These are phyloP conservation scores for Vigna reflexopilosa DNA, from an alignment of 306 rosid genomes.

Conservation along the genomic window DNA sequence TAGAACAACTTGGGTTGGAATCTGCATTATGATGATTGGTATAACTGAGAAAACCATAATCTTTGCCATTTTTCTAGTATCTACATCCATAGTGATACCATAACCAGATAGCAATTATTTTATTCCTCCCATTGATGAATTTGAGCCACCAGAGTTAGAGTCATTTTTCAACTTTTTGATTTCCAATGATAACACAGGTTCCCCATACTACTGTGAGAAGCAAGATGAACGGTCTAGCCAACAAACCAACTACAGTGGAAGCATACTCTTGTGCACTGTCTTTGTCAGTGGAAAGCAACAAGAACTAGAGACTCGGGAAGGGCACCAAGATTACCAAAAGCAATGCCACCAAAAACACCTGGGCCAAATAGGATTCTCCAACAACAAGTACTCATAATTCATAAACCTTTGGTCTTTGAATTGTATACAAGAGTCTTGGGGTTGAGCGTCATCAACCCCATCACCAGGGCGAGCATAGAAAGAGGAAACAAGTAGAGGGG, in stretches of 20 bases:
- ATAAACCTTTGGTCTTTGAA: not conserved
- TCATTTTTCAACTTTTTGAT: slow-evolving; percentile 3
- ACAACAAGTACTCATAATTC: not conserved
- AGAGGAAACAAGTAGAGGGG: not conserved
- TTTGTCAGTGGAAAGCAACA: slow-evolving; percentile 35
- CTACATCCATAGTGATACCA: slow-evolving; percentile 47
- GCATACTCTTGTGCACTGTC: slow-evolving; percentile 45
- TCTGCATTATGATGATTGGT: slow-evolving; percentile 55
- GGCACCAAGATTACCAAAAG: not conserved
- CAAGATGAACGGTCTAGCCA: slow-evolving; percentile 46
- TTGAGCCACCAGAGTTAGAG: not conserved
- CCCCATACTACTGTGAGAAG: slow-evolving; percentile 20
- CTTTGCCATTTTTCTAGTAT: slow-evolving; percentile 46
- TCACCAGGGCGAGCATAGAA: not conserved
- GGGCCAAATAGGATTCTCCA: not conserved
- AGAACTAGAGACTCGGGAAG: not conserved
- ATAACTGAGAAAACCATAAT: slow-evolving; percentile 43
- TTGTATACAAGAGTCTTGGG: not conserved
- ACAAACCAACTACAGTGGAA: slow-evolving; percentile 42
- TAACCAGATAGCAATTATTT: slow-evolving; percentile 32
- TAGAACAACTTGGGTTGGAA: slow-evolving; percentile 40
- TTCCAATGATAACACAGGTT: slow-evolving; percentile 25
- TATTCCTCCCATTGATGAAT: slow-evolving; percentile 1
- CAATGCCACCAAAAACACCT: not conserved
- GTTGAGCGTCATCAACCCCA: not conserved